Evolutionary conservation across 805 yeast genomes (phyloP).

Genomic region (Wickerhamomyces chaumierensis): DNA sequence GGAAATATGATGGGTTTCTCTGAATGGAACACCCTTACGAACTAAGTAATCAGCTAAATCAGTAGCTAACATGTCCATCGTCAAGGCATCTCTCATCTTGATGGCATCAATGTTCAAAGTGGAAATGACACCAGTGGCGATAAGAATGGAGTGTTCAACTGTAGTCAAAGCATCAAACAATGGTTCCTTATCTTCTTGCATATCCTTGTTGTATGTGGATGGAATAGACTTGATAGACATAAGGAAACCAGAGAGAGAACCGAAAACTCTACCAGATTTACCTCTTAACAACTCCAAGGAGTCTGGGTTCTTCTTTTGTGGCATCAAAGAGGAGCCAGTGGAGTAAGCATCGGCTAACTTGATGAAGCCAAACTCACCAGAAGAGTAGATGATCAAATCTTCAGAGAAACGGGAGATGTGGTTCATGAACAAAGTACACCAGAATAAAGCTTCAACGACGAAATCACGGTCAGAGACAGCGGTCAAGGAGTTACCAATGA

Average conservation of each 20-base stretch:
- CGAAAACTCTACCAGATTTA: constrained; percentile 94
- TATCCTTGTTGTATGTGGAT: constrained; percentile 93
- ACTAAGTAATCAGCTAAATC: constrained; percentile 97
- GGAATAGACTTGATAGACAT: constrained; percentile 97
- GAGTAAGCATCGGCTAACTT: constrained; percentile 95
- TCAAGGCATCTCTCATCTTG: constrained; percentile 77
- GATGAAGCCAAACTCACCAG: constrained; percentile 94
- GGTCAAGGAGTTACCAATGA: constrained; percentile 91
- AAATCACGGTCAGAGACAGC: constrained; percentile 98
- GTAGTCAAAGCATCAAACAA: constrained; percentile 83
- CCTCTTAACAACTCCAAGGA: constrained; percentile 92
- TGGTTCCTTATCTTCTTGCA: constrained; percentile 99
- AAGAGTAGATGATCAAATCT: constrained; percentile 89
- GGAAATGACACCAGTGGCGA: constrained; percentile 93
- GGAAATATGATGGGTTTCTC: constrained; percentile 97
- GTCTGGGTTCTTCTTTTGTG: constrained; percentile 98
- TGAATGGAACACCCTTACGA: constrained; percentile 95
- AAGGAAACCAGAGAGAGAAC: constrained; percentile 88
- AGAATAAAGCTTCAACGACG: constrained; percentile 89
- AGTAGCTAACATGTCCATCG: constrained; percentile 99
- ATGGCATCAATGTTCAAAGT: constrained; percentile 65
- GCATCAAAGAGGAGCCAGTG: constrained; percentile 97
- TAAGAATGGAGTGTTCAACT: constrained; percentile 85
- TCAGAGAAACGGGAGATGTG: constrained; percentile 92
- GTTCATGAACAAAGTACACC: constrained; percentile 92